Evolutionary conservation across 176 grass and related monocot species (phyloP).

Genomic region (Thalia dealbata): DNA sequence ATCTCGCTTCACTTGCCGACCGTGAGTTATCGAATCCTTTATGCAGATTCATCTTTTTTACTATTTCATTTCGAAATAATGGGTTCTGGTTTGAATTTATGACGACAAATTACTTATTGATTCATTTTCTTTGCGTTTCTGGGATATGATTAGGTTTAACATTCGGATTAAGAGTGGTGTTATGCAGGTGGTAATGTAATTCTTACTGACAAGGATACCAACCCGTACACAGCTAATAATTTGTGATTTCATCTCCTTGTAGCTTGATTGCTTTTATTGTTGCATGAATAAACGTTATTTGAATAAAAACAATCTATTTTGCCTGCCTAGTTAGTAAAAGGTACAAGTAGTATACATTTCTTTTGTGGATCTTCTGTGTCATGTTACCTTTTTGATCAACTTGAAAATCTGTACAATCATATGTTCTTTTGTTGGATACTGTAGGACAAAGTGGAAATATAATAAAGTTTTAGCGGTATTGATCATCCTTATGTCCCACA

Average conservation of each 20-base stretch:
- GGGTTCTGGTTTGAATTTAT: not conserved
- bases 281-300: not conserved
- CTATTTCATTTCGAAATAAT: not conserved
- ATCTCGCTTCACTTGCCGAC: slow-evolving; percentile 53
- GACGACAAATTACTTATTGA: not conserved
- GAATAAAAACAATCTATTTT: not conserved
- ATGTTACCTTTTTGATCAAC: not conserved
- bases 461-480: not conserved
- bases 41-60: not conserved
- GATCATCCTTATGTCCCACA: too few species aligned
- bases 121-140: not conserved
- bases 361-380: too few species aligned
- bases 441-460: not conserved
- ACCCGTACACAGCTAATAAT: not conserved
- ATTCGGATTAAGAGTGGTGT: not conserved
- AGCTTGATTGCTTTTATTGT: not conserved
- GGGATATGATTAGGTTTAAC: not conserved
- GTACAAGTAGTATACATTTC: too few species aligned
- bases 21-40: slow-evolving; percentile 46
- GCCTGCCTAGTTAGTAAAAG: too few species aligned
- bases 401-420: not conserved
- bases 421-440: not conserved
- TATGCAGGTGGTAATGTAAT: not conserved
- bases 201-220: not conserved
- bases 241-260: not conserved